These are phyloP conservation scores for Ceratocystis diversiconidia DNA, from an alignment of 2,329 filamentous ascomycete species.

Conservation along the genomic window DNA sequence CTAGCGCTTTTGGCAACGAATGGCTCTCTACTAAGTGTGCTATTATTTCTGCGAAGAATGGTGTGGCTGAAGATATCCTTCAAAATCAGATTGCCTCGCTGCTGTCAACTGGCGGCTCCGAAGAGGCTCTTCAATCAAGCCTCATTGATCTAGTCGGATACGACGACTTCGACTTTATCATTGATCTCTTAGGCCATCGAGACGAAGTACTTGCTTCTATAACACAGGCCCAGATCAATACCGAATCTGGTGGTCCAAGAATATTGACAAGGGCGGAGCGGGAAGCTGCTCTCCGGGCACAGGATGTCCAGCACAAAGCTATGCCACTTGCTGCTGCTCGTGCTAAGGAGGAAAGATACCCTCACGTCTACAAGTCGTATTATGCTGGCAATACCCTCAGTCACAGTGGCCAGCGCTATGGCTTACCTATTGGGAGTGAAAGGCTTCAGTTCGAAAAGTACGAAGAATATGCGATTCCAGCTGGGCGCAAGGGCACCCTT, in stretches of 20 bases:
- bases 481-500: constrained; percentile 61
- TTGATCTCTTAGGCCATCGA: constrained; percentile 71
- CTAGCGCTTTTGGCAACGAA: constrained; percentile 36
- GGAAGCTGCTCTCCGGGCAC: constrained; percentile 59
- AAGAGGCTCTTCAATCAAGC: constrained; percentile 82
- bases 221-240: constrained; percentile 14
- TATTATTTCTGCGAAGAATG: constrained; percentile 50
- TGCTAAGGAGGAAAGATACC: constrained; percentile 63
- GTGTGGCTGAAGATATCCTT: constrained; percentile 54
- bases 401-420: constrained; percentile 66
- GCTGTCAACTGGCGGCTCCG: constrained; percentile 49
- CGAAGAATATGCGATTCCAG: constrained; percentile 79
- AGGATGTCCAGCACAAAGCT: constrained; percentile 74
- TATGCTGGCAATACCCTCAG: constrained; percentile 77
- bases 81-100: constrained; percentile 64
- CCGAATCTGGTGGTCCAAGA: constrained; percentile 21
- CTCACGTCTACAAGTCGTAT: constrained; percentile 80
- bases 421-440: constrained; percentile 60
- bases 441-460: constrained; percentile 62
- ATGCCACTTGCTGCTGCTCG: constrained; percentile 56
- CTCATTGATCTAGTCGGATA: constrained; percentile 85
- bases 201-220: constrained; percentile 45
- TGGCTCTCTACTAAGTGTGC: constrained; percentile 64
- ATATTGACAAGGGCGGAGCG: constrained; percentile 65
- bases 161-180: constrained; percentile 83